These are phyloP conservation scores for Oehlia diaphana DNA, from an alignment of 192 early-diverging fungal genomes.

Conservation along the genomic window DNA sequence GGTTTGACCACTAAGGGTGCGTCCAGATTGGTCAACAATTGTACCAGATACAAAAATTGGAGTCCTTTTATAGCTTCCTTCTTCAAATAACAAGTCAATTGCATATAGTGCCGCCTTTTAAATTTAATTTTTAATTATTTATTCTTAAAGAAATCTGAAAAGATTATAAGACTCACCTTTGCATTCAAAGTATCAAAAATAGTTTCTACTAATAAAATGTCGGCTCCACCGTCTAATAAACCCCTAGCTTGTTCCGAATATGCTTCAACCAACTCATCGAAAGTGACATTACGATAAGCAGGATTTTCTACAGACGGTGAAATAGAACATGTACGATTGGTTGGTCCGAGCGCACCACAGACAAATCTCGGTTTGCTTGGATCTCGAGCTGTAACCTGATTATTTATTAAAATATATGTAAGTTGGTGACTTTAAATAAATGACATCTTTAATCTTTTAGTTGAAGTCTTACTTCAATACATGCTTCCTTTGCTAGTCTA, in stretches of 20 bases:
- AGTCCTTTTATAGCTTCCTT: conserved; percentile 62
- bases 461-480: conserved; percentile 56
- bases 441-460: neutral
- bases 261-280: conserved; percentile 90
- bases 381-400: conserved; percentile 65
- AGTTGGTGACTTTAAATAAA: neutral
- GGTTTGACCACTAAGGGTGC: conserved; percentile 95
- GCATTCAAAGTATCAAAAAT: conserved; percentile 98
- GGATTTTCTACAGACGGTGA: conserved; percentile 98
- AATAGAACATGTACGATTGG: conserved; percentile 94
- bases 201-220: conserved; percentile 92
- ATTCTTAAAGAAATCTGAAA: neutral
- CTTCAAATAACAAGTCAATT: conserved; percentile 81
- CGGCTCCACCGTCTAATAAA: conserved; percentile 91
- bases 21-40: conserved; percentile 95
- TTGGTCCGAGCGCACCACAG: conserved; percentile 85
- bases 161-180: conserved; percentile 38
- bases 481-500: conserved; percentile 81
- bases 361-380: conserved; percentile 90
- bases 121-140: neutral
- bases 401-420: neutral
- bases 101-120: conserved; percentile 87
- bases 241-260: conserved; percentile 90
- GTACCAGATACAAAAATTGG: conserved; percentile 86
- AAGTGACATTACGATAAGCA: conserved; percentile 90